Evolutionary conservation across 2,329 filamentous ascomycete species (phyloP).

Genomic region (Aspergillus glaucus): DNA sequence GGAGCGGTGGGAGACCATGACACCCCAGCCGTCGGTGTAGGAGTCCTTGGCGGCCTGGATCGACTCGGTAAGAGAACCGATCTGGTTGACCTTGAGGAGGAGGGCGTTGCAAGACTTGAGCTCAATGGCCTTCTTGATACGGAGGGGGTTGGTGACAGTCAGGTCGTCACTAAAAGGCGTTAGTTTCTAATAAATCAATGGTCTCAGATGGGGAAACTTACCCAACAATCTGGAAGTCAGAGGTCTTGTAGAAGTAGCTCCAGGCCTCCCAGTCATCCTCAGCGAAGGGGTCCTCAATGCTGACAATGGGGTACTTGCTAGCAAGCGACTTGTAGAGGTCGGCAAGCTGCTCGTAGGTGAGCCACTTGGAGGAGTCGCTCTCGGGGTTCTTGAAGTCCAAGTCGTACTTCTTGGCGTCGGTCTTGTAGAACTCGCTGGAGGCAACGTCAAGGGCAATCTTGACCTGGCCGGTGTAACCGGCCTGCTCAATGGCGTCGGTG

Average conservation of each 20-base stretch:
- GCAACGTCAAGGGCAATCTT: constrained; percentile 99
- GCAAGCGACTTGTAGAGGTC: constrained; percentile 79
- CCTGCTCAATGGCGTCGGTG: constrained; percentile 84
- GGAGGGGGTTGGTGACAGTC: constrained; percentile 97
- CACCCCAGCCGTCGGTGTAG: constrained; percentile 90
- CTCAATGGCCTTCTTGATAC: constrained; percentile 99
- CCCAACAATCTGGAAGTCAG: constrained; percentile 94
- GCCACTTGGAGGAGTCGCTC: constrained; percentile 91
- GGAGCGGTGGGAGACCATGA: constrained; percentile 99
- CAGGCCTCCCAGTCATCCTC: constrained; percentile 99
- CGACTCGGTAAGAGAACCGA: constrained; percentile 95
- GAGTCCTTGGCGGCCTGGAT: constrained; percentile 99
- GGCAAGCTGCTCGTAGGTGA: constrained; percentile 96
- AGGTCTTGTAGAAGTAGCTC: constrained; percentile 99
- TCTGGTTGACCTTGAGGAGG: constrained; percentile 99
- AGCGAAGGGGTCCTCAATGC: constrained; percentile 97
- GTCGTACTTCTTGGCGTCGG: constrained; percentile 97
- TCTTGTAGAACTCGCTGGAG: constrained; percentile 99
- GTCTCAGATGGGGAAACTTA: constrained; percentile 25
- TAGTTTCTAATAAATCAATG: constrained; percentile 12
- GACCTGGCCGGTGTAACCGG: constrained; percentile 92
- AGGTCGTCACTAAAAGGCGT: constrained; percentile 65
- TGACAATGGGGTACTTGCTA: constrained; percentile 97
- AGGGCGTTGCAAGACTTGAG: constrained; percentile 98
- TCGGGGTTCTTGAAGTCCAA: constrained; percentile 99